phyloP scores from a whole-genome alignment of 768 basidiomycete species.

The Podaxis mareebaensis region DNA sequence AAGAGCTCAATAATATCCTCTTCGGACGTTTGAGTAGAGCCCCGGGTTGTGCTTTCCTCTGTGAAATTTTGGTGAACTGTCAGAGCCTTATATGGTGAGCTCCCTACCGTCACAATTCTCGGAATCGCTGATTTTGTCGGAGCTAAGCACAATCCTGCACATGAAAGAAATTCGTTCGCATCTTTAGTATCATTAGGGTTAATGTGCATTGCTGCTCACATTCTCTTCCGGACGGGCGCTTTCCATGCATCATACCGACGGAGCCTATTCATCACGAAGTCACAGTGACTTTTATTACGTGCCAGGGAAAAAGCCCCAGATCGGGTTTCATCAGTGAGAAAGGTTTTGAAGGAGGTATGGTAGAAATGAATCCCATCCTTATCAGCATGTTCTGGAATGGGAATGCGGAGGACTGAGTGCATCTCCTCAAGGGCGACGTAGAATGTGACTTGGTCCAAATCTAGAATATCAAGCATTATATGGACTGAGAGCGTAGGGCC shows the following conservation, averaged over 20 bases:
- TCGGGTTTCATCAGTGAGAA: neutral
- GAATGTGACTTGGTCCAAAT: neutral
- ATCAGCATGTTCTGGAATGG: neutral
- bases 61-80: no score
- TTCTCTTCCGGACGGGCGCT: neutral
- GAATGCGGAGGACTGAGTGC: neutral
- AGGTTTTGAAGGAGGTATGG: neutral
- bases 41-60: neutral
- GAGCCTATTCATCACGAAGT: neutral
- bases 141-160: no score
- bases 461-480: neutral
- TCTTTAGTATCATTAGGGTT: neutral
- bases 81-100: no score
- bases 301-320: neutral
- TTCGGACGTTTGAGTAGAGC: neutral
- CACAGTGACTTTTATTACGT: neutral
- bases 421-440: neutral
- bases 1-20: neutral
- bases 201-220: neutral
- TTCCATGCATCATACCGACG: neutral
- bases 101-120: no score
- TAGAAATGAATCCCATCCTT: neutral
- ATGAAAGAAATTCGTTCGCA: neutral
- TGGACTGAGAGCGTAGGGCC: neutral
- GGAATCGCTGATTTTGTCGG: no score